Percentiles rank a stretch among this genome's conserved stretches.
Conservation (phyloP, 441 rosid genomes). For the Syzygium malaccense region DNA sequence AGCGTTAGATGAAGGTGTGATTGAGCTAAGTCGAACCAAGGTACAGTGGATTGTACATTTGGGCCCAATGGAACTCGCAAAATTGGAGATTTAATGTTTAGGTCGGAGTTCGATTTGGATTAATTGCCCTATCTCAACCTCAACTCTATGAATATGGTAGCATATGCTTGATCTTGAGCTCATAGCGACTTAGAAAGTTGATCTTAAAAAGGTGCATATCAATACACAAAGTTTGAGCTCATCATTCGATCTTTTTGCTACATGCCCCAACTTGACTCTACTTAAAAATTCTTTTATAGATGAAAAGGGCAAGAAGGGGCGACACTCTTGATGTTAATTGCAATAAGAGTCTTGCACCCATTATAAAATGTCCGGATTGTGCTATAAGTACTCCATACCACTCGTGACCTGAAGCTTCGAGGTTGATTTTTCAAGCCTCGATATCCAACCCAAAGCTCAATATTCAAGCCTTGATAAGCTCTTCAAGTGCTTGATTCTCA, state of each 20-base stretch:
- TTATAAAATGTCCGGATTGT: accelerated
- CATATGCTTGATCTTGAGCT: too few relatives aligned
- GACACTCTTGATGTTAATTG: background rate
- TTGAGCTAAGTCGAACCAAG: background rate
- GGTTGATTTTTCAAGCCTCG: background rate
- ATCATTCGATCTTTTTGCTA: background rate
- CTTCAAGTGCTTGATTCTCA: background rate
- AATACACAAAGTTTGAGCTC: background rate
- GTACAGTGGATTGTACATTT: background rate
- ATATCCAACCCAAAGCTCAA: background rate
- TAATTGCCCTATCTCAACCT: too few relatives aligned
- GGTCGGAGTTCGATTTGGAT: too few relatives aligned
- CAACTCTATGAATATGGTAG: too few relatives aligned
- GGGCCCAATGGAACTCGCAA: too few relatives aligned
- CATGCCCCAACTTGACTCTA: background rate
- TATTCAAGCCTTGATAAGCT: background rate
- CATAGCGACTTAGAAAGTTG: background rate
- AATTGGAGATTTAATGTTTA: too few relatives aligned
- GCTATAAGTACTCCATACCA: background rate
- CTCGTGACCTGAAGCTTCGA: background rate
- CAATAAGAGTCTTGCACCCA: background rate
- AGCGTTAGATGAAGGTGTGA: background rate
- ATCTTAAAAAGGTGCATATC: background rate
- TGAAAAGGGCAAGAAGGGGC: background rate
- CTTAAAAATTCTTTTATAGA: background rate